Evolutionary conservation across 2,329 filamentous ascomycete species (phyloP).

Genomic region (Talaromyces sp.): DNA sequence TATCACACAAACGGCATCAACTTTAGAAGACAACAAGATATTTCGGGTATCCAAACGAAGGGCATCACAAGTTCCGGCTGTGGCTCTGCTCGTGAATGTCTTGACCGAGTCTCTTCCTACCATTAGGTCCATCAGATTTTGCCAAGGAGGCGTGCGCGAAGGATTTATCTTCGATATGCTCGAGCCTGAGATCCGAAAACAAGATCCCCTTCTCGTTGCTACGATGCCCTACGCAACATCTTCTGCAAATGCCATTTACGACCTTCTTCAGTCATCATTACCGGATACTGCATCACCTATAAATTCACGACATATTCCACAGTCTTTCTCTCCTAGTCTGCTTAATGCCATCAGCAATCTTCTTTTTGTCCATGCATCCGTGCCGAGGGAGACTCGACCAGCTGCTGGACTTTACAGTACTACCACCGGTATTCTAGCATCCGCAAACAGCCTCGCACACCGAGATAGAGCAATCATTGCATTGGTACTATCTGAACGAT

Average conservation of each 20-base stretch:
- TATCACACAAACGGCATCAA: conserved; percentile 41
- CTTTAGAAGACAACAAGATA: conserved; percentile 34
- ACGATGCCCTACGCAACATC: conserved; percentile 53
- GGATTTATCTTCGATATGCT: conserved; percentile 75
- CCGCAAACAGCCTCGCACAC: conserved; percentile 71
- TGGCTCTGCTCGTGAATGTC: conserved; percentile 74
- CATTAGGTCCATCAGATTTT: conserved; percentile 75
- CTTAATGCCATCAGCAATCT: conserved; percentile 58
- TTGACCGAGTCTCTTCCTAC: conserved; percentile 66
- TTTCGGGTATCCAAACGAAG: conserved; percentile 79
- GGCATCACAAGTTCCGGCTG: conserved; percentile 77
- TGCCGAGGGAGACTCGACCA: conserved; percentile 56
- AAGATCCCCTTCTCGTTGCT: conserved; percentile 64
- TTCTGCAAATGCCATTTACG: conserved; percentile 47
- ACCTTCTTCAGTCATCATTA: conserved; percentile 49
- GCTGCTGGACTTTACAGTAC: conserved; percentile 70
- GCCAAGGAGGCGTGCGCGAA: conserved; percentile 82
- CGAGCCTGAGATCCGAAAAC: conserved; percentile 55
- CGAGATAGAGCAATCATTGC: conserved; percentile 67
- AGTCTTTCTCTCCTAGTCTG: conserved; percentile 46
- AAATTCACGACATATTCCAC: conserved; percentile 30
- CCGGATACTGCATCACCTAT: conserved; percentile 34
- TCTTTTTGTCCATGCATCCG: conserved; percentile 52
- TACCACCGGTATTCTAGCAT: conserved; percentile 63
- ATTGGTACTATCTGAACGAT: conserved; percentile 68